Evolutionary conservation across 2,329 filamentous ascomycete species (phyloP), one percentile per base, ranked within the genome.

Genomic region (Alternaria brassicae): DNA sequence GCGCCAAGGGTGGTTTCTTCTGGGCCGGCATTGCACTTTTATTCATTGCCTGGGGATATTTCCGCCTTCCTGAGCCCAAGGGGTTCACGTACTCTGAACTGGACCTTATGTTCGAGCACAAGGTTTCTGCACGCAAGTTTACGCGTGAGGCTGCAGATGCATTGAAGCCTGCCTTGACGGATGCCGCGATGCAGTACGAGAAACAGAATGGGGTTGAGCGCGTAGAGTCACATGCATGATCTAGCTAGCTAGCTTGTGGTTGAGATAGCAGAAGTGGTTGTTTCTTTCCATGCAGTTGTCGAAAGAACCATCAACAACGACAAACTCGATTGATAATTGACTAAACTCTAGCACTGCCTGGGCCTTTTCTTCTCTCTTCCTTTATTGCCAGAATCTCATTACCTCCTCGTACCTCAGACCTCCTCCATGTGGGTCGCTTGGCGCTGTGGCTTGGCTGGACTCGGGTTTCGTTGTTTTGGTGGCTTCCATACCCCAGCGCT

Each of bases 1-100:
- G 67, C 13, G 67, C 65, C 13, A 69, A 69, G 37, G 67, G 62
- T 3, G 68, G 68, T 15, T 69, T 69, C 52, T 70, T 69, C 54
- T 70, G 67, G 66, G 66, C 61, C 12, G 67, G 65, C 4, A 63
- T 68, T 21, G 62, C 65, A 8, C 52, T 66, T 1, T 34, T 67
- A 13, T 68, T 70, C 54, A 61, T 70, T 13, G n/a, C 54, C 10
- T 69, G 67, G 65, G 66, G 62, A 12, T 70, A 59, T 54, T 69
- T 70, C 57, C 66, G 68, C 39, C 67, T 70, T 17, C 68, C 68
- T 3, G 68, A 70, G 56, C 52, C 68, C 3, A 63, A 56, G 54
- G 68, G 62, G 19, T 61, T 67, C 19, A 69, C 68, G 1, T 70
- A 68, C 52, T 64, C 65, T 15, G 68, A 70, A 44, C 49, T 70